These are phyloP conservation scores for Globisporangium barbulae DNA, from an alignment of 352 stramenopile genomes.

Conservation along the genomic window DNA sequence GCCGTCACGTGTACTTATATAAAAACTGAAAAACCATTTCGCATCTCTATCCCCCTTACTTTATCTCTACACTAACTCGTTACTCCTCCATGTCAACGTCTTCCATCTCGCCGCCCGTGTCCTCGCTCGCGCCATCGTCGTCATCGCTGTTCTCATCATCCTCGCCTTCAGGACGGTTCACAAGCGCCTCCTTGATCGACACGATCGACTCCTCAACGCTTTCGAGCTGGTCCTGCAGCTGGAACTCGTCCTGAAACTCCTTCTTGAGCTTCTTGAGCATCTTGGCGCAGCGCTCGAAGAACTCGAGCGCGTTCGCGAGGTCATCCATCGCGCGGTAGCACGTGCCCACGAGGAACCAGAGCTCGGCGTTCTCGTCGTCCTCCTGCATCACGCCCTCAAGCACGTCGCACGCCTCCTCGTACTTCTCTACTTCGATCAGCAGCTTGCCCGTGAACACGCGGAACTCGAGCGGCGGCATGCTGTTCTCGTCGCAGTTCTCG, in stretches of 20 bases:
- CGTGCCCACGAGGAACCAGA: constrained; percentile 88
- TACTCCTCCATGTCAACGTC: constrained; percentile 85
- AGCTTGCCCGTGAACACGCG: constrained; percentile 79
- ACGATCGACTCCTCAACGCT: constrained; percentile 64
- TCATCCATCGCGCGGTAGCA: constrained; percentile 88
- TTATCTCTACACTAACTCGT: constrained; percentile 22
- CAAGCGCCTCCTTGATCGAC: constrained; percentile 52
- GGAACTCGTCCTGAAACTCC: constrained; percentile 65
- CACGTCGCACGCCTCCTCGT: constrained; percentile 77
- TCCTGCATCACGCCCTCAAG: constrained; percentile 88
- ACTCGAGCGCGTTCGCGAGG: constrained; percentile 76
- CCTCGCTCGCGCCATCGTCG: constrained; percentile 29
- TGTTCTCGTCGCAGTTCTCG: constrained; percentile 66
- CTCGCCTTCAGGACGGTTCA: constrained; percentile 48
- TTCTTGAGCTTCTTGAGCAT: constrained; percentile 85
- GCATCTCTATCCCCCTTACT: constrained; percentile 41
- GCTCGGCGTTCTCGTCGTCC: constrained; percentile 87
- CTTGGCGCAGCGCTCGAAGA: constrained; percentile 74
- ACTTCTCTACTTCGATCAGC: constrained; percentile 84
- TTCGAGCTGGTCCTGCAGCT: constrained; percentile 77
- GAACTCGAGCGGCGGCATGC: constrained; percentile 81
- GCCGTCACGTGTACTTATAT: constrained; percentile 17
- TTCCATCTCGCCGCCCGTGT: constrained; percentile 39
- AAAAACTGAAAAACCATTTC: constrained; percentile 25
- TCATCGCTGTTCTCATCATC: constrained; percentile 48